A percentile compares a stretch with the other conserved stretches of the same genome.
phyloP scores from a whole-genome alignment of 306 rosid species.

The Castanea mollissima region DNA sequence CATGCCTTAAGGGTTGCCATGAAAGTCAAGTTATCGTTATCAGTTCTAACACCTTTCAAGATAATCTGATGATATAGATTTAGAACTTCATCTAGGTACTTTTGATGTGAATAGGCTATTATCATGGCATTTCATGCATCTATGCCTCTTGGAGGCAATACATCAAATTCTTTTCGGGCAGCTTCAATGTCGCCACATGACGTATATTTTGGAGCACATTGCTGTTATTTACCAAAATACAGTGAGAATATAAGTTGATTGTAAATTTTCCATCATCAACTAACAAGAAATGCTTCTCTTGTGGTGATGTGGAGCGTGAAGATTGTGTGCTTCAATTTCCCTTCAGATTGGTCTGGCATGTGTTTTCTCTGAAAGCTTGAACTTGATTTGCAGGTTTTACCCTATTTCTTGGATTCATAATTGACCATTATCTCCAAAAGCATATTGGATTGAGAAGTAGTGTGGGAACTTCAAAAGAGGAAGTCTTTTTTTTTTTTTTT shows the following conservation, averaged over 20 bases:
- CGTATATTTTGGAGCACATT: too few species aligned
- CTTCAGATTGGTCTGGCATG: background rate
- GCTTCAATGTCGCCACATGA: background rate
- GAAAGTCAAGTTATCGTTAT: slow-evolving; percentile 29
- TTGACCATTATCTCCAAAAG: too few species aligned
- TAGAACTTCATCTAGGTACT: slow-evolving; percentile 26
- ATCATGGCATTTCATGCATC: slow-evolving; percentile 43
- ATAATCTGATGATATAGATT: slow-evolving; percentile 29
- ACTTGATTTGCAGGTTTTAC: too few species aligned
- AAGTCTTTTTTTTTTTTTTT: too few species aligned
- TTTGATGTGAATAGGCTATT: slow-evolving; percentile 33
- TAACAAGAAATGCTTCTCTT: too few species aligned
- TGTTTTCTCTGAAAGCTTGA: too few species aligned
- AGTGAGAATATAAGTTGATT: too few species aligned
- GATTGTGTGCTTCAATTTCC: background rate
- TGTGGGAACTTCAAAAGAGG: slow-evolving; percentile 45
- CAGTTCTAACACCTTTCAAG: slow-evolving; percentile 30
- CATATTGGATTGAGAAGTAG: too few species aligned
- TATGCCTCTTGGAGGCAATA: slow-evolving; percentile 26
- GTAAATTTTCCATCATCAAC: too few species aligned
- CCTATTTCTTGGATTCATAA: too few species aligned
- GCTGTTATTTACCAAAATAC: too few species aligned
- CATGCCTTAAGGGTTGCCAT: slow-evolving; percentile 41
- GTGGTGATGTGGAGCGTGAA: too few species aligned
- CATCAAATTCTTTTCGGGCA: slow-evolving; percentile 39